A percentile compares a stretch with the other conserved stretches of the same genome.
Conservation (phyloP, 345 rosid species). For the Diplotaxis tenuifolia region DNA sequence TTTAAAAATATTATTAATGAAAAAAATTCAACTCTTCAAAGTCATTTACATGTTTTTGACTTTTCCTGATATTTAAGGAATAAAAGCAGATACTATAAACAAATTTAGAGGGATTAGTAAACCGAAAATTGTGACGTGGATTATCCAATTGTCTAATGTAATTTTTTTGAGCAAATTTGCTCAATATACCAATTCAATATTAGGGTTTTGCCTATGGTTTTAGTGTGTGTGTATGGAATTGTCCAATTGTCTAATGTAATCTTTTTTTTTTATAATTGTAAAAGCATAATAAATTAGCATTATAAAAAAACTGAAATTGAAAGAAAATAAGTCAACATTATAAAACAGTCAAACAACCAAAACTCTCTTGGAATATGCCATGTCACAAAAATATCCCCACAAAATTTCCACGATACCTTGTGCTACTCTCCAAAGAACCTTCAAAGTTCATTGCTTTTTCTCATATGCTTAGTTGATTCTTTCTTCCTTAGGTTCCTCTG, state of each 20-base stretch:
- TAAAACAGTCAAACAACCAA: slow-evolving; percentile 5
- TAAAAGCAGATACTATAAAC: neutral
- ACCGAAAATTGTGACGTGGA: neutral
- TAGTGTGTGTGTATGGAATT: no score
- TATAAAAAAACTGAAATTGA: neutral
- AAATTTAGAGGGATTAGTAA: neutral
- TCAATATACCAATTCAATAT: no score
- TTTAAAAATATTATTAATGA: neutral
- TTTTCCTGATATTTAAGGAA: neutral
- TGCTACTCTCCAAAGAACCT: slow-evolving; percentile 26
- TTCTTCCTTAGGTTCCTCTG: slow-evolving; percentile 5
- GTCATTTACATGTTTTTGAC: neutral
- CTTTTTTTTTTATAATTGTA: no score
- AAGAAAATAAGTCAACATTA: neutral
- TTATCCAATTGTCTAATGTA: no score
- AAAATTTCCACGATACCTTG: slow-evolving; percentile 27
- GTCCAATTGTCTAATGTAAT: no score
- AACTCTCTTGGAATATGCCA: slow-evolving; percentile 12
- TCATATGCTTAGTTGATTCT: neutral
- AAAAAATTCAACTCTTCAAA: neutral
- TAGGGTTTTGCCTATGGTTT: no score
- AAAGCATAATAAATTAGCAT: no score
- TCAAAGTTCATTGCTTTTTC: slow-evolving; percentile 15
- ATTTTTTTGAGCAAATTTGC: no score
- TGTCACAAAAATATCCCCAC: slow-evolving; percentile 16